Base-by-base conservation (phyloP, 108 stramenopile species). In the Pseudonitzschia multiseries region DNA sequence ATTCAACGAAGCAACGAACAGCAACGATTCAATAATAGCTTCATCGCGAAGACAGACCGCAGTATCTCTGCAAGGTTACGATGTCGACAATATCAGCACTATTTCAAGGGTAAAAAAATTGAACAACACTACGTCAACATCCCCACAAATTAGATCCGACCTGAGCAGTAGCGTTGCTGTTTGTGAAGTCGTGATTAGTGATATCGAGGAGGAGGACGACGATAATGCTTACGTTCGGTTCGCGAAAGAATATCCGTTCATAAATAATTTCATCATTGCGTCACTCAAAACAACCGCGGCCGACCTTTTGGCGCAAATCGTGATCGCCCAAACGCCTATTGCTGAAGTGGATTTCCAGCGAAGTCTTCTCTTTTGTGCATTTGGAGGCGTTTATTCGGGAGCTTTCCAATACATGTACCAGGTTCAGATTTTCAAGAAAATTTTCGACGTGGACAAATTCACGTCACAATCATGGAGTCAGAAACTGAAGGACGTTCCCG, bases 371-470 rank as follows among this genome's bases (percentile, higher is more conserved):
- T 87, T 87, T 63, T 79, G 78, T 67, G 68, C 73, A 12, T 87
- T 84, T 69, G 86, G 86, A 31, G 83, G 73, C 50, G 53, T 76
- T 50, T 88, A 87, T 71, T 76, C 84, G 31, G 87, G 87, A 24
- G 88, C 79, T 41, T 89, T 89, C 73, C 88, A 89, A 56, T 89
- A 89, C 69, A 68, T 82, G 79, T 89, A 89, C 62, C 88, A 89
- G 76, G 88, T 89, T 9, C 79, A 89, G 32, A 70, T 89, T 8
- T 89, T 89, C 75, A 86, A 86, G 61, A 77, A 76, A 46, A 18
- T 89, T 17, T 89, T 89, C 57, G 84, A 86, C 61, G 79, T 86
- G 14, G 88, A 86, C 54, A 77, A 77, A 32, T 89, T 89, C 71
- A 89, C 88, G 28, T 73, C 72, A 22, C 77, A 85, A 68, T 66